A percentile compares a stretch with the other conserved stretches of the same genome.
Evolutionary conservation across 2,329 filamentous ascomycete species (phyloP).

Genomic region (Rhexocercosporidium sp.): DNA sequence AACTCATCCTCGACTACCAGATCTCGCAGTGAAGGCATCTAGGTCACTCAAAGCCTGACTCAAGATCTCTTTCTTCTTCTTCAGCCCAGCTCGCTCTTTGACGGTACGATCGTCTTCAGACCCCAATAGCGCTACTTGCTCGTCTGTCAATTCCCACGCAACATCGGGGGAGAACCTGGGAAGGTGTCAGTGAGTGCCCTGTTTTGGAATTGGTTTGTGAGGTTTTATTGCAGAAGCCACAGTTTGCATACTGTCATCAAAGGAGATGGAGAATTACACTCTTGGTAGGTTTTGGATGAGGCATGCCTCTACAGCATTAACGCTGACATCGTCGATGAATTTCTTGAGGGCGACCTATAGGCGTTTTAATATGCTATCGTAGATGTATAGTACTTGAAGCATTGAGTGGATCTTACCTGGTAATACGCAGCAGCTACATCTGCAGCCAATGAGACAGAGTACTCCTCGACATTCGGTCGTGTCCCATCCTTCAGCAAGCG

Average conservation of each 20-base stretch:
- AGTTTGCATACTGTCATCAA: neutral
- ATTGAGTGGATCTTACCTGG: neutral
- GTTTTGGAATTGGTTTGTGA: neutral
- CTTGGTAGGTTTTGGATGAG: conserved; percentile 16
- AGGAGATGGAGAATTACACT: neutral
- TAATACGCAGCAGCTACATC: conserved; percentile 20
- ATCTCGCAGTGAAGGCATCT: conserved; percentile 11
- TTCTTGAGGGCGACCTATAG: conserved; percentile 21
- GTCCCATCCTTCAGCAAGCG: conserved; percentile 7
- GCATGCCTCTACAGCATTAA: conserved; percentile 21
- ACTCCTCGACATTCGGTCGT: conserved; percentile 16
- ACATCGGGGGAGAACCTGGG: conserved; percentile 15
- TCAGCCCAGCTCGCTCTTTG: conserved; percentile 4
- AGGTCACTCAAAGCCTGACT: conserved; percentile 7
- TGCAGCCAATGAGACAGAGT: conserved; percentile 17
- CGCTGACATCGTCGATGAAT: conserved; percentile 20
- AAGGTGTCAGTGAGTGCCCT: neutral
- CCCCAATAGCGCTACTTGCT: conserved; percentile 11
- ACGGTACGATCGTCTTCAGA: conserved; percentile 11
- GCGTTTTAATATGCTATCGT: neutral
- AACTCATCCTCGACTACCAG: neutral
- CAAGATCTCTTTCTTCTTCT: conserved; percentile 10
- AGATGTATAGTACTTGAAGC: neutral
- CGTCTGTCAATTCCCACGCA: conserved; percentile 16
- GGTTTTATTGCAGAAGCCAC: neutral